phyloP scores from a whole-genome alignment of 148 eudicot species.

The Rhododendron molle region DNA sequence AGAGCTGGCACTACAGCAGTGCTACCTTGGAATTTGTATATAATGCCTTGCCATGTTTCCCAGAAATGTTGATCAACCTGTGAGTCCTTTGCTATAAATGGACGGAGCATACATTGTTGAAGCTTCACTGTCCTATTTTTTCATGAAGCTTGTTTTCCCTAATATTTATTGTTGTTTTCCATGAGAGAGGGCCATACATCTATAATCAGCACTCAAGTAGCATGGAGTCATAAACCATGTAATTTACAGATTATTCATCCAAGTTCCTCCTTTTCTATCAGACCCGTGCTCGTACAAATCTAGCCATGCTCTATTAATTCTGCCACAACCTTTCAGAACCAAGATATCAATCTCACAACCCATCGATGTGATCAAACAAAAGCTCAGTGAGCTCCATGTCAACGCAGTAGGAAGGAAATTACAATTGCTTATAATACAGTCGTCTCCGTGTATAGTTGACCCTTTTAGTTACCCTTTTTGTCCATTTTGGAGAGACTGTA shows the following conservation, averaged over 20 bases:
- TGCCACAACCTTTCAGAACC: not conserved
- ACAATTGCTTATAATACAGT: not conserved
- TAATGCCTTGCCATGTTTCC: not conserved
- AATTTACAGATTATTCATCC: not conserved
- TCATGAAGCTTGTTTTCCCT: not conserved
- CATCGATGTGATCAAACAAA: not conserved
- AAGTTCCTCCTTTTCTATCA: not conserved
- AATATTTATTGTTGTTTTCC: not conserved
- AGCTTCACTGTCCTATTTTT: not conserved
- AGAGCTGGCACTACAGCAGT: not conserved
- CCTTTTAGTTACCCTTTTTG: not conserved
- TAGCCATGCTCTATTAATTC: not conserved
- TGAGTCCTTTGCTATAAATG: not conserved
- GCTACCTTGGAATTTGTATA: not conserved
- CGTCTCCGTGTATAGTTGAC: not conserved
- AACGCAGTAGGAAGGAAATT: not conserved
- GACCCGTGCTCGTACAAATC: not conserved
- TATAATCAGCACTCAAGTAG: not conserved
- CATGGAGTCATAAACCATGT: not conserved
- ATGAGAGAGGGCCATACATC: not conserved
- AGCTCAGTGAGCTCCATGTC: not conserved
- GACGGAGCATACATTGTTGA: not conserved
- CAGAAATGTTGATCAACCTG: not conserved
- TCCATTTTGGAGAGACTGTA: not conserved
- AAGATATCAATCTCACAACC: not conserved